Base-by-base conservation (phyloP, 169 alveolate species). In the Cryptosporidium canis region DNA sequence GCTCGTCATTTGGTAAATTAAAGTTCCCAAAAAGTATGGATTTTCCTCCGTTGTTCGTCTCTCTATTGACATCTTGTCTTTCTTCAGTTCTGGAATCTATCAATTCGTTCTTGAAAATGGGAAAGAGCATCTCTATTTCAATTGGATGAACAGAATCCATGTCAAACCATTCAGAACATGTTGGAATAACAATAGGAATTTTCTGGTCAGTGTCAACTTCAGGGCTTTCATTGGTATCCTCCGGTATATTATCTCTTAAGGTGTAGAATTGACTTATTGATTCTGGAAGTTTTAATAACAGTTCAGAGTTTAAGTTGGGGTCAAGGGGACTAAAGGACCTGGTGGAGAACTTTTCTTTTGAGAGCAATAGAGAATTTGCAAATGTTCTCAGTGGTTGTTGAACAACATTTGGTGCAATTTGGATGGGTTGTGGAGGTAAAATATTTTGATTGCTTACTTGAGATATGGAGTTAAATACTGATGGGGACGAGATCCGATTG, bases 351-450 rank as follows among this genome's bases (percentile, higher is more conserved):
- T 77, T 77, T 39, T 77, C 87, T 41, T 77, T 77, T 39, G 87
- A 77, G 39, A 77, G 87, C 27, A 77, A 77, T 35, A 77, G 72
- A 16, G 87, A 77, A 58, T 77, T 56, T 7, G 87, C 87, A 77
- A 27, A 77, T 16, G 87, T 77, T 41, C 41, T 55, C n/a, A 63
- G 87, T 35, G 87, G 87, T 58, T 77, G 87, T 16, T 77, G 87
- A 12, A 77, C 41, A 35, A 77, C 87, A 55, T 77, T 77, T 18
- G 87, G 87, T 2, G 87, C 87, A 39, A 77, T 58, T 35, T 55
- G 87, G 16, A 77, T 77, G 11, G 87, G 87, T 37, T 77, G 87
- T 31, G 87, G 87, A 21, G 87, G 72, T 6, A 77, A 8, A 44
- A 58, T 43, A 29, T 9, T 48, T 27, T 56, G 87, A 58, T 31